Evolutionary conservation across 2,329 filamentous ascomycete species (phyloP).

Genomic region (Penicillium sp.): DNA sequence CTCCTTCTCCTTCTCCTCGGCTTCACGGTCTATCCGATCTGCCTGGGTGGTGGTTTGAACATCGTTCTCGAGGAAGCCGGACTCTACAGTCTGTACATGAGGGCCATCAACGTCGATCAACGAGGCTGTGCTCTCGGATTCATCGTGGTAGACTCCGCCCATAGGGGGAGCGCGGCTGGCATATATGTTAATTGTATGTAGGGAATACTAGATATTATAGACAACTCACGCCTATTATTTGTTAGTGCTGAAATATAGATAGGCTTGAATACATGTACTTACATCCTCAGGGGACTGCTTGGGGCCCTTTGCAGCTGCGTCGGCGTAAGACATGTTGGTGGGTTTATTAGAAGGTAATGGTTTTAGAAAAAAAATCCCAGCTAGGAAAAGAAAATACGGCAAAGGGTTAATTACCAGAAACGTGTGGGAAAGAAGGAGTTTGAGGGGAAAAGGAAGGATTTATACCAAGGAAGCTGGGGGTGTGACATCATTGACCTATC

Average conservation of each 20-base stretch:
- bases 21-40: constrained; percentile 44
- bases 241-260: constrained; percentile 7
- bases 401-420: constrained; percentile 1
- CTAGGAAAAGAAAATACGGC: neutral
- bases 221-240: constrained; percentile 38
- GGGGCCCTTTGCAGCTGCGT: constrained; percentile 47
- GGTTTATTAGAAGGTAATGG: neutral
- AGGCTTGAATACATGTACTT: constrained; percentile 23
- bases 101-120: constrained; percentile 50
- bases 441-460: constrained; percentile 17
- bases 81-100: constrained; percentile 44
- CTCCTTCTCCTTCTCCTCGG: constrained; percentile 28
- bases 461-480: constrained; percentile 23
- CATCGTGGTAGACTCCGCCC: constrained; percentile 38
- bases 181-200: constrained; percentile 10
- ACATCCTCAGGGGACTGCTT: constrained; percentile 50
- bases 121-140: constrained; percentile 42
- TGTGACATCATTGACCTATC: constrained; percentile 32
- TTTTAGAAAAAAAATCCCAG: neutral
- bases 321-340: constrained; percentile 48
- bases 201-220: neutral
- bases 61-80: constrained; percentile 42
- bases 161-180: constrained; percentile 44
- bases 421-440: neutral
- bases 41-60: constrained; percentile 49